Evolutionary conservation across 768 basidiomycete species (phyloP), one percentile per base, ranked within the genome.

Genomic region (Hortiboletus campestris): DNA sequence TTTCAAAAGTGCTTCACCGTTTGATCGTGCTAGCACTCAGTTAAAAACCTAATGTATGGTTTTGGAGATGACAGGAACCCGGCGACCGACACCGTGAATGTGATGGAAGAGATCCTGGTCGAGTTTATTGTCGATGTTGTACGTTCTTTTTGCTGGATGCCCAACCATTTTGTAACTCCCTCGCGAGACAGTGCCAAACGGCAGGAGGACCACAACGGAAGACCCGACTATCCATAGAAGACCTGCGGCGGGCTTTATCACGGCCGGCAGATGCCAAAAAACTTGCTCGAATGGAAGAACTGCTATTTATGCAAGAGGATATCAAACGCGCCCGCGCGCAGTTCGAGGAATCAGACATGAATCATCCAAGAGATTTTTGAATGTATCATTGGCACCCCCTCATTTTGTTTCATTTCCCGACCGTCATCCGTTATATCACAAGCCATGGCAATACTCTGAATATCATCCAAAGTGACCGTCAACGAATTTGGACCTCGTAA

Each of bases 21-120:
- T 56, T 64, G 59, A 51, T 53, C 50, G 29, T 56, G 60, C 53
- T 44, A 6, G 16, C 9, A 53, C 52, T 49, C 62, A 92, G 92
- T 94, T 55, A 84, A 86, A 62, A 89, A 80, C 57, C 74, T 94
- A 48, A 93, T 94, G 92, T 95, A 93, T 66, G 93, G 91, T 29
- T 97, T 96, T 71, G 94, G 94, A 12, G 94, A 97, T 68, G 92
- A 93, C 67, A 80, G 88, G 16, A 89, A 91, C 61, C 91, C 93
- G 1, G 87, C 91, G 3, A 88, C 83, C 38, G 94, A 97, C 63
- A 89, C 90, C 0, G 89, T 94, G 28, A 87, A 84, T 60, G 89
- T 95, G 38, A 90, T 96, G 91, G 93, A 96, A 67, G 93, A 96
- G 67, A 93, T 96, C 50, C 74, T 96, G 48, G 82, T 94, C 41